Base-by-base conservation (phyloP, 2,329 filamentous ascomycete genomes). In the Chaetomium globosum region DNA sequence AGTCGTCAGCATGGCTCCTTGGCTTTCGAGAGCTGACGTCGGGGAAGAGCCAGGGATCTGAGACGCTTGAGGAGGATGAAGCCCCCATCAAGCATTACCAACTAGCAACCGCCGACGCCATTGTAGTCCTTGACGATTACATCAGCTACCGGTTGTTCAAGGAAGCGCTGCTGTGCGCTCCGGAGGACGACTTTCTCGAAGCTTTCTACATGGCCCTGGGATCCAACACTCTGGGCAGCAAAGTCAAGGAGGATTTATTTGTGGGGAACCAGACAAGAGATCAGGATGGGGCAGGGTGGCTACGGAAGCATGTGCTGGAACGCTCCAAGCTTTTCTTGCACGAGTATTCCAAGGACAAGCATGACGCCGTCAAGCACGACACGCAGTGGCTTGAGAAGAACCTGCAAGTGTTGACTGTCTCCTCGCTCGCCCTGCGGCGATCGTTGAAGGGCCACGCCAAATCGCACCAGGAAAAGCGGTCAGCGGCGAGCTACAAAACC, bases 61-160 rank as follows among this genome's bases (percentile, higher is more conserved):
- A 83, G 49, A 75, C 85, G 8, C 82, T 86, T 9, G 87, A 90
- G 12, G 84, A 91, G 64, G 82, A 87, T 71, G 82, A 87, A 71
- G 79, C 85, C 65, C 81, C 87, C 31, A 86, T 93, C 72, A 89
- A 87, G 69, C 89, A 93, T 69, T 97, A 90, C 77, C 89, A 91
- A 68, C 84, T 99, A 46, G 89, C 89, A 1, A 80, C 85, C 39
- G 89, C 93, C 1, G 82, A 80, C 58, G 82, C 90, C 61, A 90
- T 95, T 71, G 88, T 95, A 51, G 85, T 96, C 63, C 81, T 93
- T 12, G 92, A 97, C 74, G 94, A 98, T 72, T 93, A 95, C 71
- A 90, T 92, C 72, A 93, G 90, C 73, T 97, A 94, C 75, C 89
- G 89, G 39, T 82, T 95, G 1, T 99, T 99, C 81, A 94, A 93